Evolutionary conservation across 2,329 filamentous ascomycete genomes (phyloP).

Genomic region (Cladophialophora chaetospira): DNA sequence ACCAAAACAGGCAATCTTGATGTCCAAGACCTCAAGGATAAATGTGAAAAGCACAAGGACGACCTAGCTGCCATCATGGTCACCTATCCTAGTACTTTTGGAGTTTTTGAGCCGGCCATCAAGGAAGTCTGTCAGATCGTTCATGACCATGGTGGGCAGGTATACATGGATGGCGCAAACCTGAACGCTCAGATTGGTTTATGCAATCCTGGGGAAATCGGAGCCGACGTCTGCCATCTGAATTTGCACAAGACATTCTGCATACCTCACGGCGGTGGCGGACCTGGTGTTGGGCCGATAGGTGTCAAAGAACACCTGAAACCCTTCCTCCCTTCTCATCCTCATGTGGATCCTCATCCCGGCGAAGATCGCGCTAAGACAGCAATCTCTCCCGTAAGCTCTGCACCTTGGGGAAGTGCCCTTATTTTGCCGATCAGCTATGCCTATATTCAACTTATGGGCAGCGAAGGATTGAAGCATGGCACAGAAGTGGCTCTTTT

Average conservation of each 20-base stretch:
- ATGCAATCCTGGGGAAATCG: slow-evolving; percentile 91
- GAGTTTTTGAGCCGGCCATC: slow-evolving; percentile 88
- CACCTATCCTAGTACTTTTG: slow-evolving; percentile 93
- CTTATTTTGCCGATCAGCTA: slow-evolving; percentile 93
- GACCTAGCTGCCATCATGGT: slow-evolving; percentile 93
- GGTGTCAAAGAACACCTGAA: slow-evolving; percentile 82
- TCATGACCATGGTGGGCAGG: slow-evolving; percentile 84
- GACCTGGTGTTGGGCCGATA: slow-evolving; percentile 90
- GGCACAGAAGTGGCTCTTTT: slow-evolving; percentile 91
- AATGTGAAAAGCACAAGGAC: slow-evolving; percentile 84
- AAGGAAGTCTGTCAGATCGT: slow-evolving; percentile 84
- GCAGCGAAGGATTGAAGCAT: slow-evolving; percentile 75
- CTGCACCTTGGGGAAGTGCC: slow-evolving; percentile 82
- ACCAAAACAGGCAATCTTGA: slow-evolving; percentile 85
- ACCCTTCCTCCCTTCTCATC: slow-evolving; percentile 74
- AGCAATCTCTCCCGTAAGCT: slow-evolving; percentile 72
- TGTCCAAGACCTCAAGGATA: slow-evolving; percentile 78
- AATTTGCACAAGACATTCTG: slow-evolving; percentile 99
- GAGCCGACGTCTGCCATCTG: slow-evolving; percentile 93
- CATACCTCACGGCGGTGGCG: slow-evolving; percentile 93
- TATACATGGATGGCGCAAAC: slow-evolving; percentile 98
- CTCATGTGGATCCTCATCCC: slow-evolving; percentile 52
- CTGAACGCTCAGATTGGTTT: slow-evolving; percentile 98
- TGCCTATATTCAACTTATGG: slow-evolving; percentile 96
- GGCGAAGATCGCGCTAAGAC: slow-evolving; percentile 39